Conservation (phyloP, 441 rosid species). For the Metrosideros polymorpha region DNA sequence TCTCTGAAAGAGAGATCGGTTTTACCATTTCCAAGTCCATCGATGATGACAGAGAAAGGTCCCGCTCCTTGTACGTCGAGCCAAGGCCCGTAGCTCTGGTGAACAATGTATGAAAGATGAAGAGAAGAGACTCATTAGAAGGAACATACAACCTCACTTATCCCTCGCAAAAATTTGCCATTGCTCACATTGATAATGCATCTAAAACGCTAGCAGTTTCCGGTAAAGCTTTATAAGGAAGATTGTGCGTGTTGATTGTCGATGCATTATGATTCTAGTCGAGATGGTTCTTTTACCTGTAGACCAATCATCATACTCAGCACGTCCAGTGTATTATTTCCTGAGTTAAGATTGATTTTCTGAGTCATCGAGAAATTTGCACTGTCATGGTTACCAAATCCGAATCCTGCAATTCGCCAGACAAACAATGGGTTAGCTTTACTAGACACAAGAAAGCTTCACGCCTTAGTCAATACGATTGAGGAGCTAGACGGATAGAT, state of each 20-base stretch:
- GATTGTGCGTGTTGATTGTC: too few relatives aligned
- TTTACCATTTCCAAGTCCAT: slow-evolving; percentile 12
- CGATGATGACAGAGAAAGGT: slow-evolving; percentile 22
- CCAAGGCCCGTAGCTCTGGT: slow-evolving; percentile 59
- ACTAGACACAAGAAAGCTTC: background rate
- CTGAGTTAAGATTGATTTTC: slow-evolving; percentile 19
- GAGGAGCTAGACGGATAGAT: background rate
- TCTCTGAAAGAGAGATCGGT: slow-evolving; percentile 24
- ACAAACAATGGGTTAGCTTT: background rate
- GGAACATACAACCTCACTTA: background rate
- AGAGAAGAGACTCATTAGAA: background rate
- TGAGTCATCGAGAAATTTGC: slow-evolving; percentile 27
- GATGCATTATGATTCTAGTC: background rate
- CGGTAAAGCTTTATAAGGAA: too few relatives aligned
- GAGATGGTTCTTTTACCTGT: slow-evolving; percentile 5
- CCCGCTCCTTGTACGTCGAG: slow-evolving; percentile 61
- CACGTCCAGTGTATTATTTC: slow-evolving; percentile 9
- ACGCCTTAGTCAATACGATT: background rate
- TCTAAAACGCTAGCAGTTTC: too few relatives aligned
- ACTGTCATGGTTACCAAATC: slow-evolving; percentile 43
- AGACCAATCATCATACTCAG: slow-evolving; percentile 8
- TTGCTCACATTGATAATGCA: too few relatives aligned
- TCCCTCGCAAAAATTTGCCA: background rate
- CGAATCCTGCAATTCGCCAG: slow-evolving; percentile 31
- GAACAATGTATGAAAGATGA: background rate